These are phyloP conservation scores for Alternaria dauci DNA, from an alignment of 2,329 filamentous ascomycete genomes.

Conservation along the genomic window DNA sequence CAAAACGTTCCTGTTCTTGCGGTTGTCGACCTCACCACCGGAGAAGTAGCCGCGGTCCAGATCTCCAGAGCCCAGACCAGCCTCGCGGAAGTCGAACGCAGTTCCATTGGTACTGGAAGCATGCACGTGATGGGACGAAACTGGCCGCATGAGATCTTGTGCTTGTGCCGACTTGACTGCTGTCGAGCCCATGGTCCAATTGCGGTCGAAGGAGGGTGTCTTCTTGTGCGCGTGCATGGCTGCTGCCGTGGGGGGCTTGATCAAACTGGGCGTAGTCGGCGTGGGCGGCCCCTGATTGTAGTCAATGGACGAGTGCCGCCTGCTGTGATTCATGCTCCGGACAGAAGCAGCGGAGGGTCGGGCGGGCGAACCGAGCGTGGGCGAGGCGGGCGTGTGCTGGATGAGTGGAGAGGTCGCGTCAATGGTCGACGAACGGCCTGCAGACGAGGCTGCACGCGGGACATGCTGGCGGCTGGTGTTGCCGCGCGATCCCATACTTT, in stretches of 20 bases:
- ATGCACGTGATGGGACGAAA: conserved; percentile 46
- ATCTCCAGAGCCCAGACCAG: conserved; percentile 57
- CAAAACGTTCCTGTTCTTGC: conserved; percentile 75
- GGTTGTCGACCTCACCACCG: conserved; percentile 80
- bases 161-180: conserved; percentile 40
- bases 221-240: conserved; percentile 57
- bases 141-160: conserved; percentile 39
- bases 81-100: conserved; percentile 37
- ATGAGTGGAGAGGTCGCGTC: conserved; percentile 55
- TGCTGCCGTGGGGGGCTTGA: conserved; percentile 30
- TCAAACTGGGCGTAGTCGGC: conserved; percentile 27
- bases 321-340: conserved; percentile 81
- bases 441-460: conserved; percentile 45
- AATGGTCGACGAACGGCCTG: conserved; percentile 41
- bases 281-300: conserved; percentile 58
- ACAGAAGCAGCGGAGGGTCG: conserved; percentile 82
- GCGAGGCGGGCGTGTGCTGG: conserved; percentile 54
- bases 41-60: conserved; percentile 93
- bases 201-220: conserved; percentile 66
- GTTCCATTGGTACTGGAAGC: conserved; percentile 42
- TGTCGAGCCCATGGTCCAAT: conserved; percentile 63
- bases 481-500: conserved; percentile 41
- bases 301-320: conserved; percentile 88
- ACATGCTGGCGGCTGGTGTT: conserved; percentile 37
- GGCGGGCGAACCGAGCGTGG: conserved; percentile 52